phyloP scores from a whole-genome alignment of 1,284 basidiomycete species.

The Ustilago crameri region DNA sequence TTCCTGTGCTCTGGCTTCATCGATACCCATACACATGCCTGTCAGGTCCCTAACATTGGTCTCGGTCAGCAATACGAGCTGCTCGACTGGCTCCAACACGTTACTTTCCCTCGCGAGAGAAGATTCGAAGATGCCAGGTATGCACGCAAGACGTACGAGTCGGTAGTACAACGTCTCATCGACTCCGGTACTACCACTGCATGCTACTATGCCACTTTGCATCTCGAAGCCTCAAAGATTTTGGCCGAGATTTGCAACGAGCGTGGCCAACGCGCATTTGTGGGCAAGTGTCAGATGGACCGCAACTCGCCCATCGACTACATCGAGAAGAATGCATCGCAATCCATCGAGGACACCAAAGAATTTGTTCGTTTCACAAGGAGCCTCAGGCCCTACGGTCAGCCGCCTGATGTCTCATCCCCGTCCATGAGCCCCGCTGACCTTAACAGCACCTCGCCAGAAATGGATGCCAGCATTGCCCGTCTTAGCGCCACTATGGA shows the following conservation, averaged over 20 bases:
- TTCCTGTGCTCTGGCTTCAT: conserved; percentile 89
- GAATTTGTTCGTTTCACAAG: conserved; percentile 57
- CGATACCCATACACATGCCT: conserved; percentile 80
- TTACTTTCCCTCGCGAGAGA: conserved; percentile 91
- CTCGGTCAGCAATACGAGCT: conserved; percentile 73
- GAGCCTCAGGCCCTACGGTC: conserved; percentile 39
- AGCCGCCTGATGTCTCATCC: conserved; percentile 45
- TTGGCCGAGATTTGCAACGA: conserved; percentile 81
- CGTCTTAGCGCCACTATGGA: conserved; percentile 57
- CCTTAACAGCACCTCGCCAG: conserved; percentile 34
- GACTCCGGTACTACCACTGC: conserved; percentile 81
- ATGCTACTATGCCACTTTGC: conserved; percentile 88
- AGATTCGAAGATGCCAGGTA: conserved; percentile 80
- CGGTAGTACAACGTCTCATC: conserved; percentile 80
- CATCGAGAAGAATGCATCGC: conserved; percentile 72
- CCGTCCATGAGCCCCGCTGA: conserved; percentile 49
- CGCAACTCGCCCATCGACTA: conserved; percentile 79
- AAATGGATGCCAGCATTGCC: conserved; percentile 61
- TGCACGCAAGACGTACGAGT: conserved; percentile 78
- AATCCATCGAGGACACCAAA: conserved; percentile 61
- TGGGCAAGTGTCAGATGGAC: conserved; percentile 95
- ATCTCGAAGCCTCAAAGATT: conserved; percentile 81
- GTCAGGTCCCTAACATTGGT: conserved; percentile 76
- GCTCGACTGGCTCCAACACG: conserved; percentile 86
- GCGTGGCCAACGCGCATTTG: conserved; percentile 84